These are phyloP conservation scores for Ceratocystis lukuohia DNA, from an alignment of 2,329 filamentous ascomycete species.

Conservation along the genomic window DNA sequence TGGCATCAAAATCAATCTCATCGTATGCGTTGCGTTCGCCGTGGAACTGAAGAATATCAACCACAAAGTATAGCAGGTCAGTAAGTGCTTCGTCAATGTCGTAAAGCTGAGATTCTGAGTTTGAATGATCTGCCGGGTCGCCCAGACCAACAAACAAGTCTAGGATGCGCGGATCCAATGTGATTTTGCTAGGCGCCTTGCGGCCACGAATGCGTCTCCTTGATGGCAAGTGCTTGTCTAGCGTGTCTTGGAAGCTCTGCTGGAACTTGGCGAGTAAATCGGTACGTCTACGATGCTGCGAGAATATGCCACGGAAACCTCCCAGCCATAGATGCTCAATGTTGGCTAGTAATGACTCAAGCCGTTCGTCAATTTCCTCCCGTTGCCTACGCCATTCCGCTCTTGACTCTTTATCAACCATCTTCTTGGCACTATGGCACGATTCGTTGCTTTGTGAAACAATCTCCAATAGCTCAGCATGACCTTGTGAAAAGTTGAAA, in stretches of 20 bases:
- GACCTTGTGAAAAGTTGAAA: conserved; percentile 73
- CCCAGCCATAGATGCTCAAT: conserved; percentile 92
- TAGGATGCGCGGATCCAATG: conserved; percentile 50
- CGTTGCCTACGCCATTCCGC: conserved; percentile 82
- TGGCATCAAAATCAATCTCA: conserved; percentile 87
- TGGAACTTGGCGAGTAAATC: conserved; percentile 63
- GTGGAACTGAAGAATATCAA: conserved; percentile 92
- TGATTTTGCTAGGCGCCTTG: conserved; percentile 29
- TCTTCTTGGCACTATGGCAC: conserved; percentile 59
- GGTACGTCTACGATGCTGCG: conserved; percentile 50
- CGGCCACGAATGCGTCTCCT: conserved; percentile 47
- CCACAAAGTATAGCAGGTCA: conserved; percentile 87
- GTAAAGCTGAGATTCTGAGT: conserved; percentile 47
- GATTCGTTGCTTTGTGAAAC: conserved; percentile 70
- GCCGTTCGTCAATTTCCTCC: conserved; percentile 60
- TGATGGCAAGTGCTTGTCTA: conserved; percentile 78
- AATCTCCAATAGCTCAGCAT: conserved; percentile 67
- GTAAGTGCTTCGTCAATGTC: conserved; percentile 83
- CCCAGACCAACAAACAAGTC: conserved; percentile 83
- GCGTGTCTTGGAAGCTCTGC: conserved; percentile 59
- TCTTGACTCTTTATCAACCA: conserved; percentile 60
- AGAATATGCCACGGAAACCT: conserved; percentile 90
- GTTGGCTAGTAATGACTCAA: conserved; percentile 66
- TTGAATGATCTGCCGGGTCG: conserved; percentile 57
- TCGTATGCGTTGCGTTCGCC: conserved; percentile 95